Evolutionary conservation across 2,329 filamentous ascomycete genomes (phyloP), one percentile per base, ranked within the genome.

Genomic region (Ascochyta pisi): DNA sequence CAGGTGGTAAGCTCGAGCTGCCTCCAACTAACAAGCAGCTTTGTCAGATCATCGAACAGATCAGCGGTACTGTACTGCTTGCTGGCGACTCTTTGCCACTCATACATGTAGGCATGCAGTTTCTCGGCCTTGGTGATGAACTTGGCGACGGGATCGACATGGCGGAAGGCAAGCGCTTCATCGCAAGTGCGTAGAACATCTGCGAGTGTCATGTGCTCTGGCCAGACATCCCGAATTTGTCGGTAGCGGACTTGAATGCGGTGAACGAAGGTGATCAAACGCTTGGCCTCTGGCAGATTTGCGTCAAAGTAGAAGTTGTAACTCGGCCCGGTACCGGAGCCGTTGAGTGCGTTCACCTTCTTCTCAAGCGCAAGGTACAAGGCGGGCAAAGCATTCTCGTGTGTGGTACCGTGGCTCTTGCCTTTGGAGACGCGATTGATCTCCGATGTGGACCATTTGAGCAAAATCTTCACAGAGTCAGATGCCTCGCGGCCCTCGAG

Each of bases 21-120:
- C 59, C 95, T 86, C 96, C 96, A 99, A 70, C 84, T 86, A 51
- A 98, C 89, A 47, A 97, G 89, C 24, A 91, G 84, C 45, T 86
- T 85, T 0, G 93, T 96, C 12, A 98, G 78, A 40, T 86, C 84
- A 58, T 96, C 89, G 63, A 96, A 92, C 2, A 93, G 79, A 9
- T 82, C 74, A 1, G 84, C 82, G 1, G 89, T 90, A 9, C 86
- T 89, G 73, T 90, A 91, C 34, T 89, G 86, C 60, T 86, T 86
- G 78, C 91, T 96, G 3, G 94, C 93, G 76, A 96, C 93, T 38
- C 89, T 88, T 73, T 99, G 92, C 95, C 95, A 99, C 76, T 98
- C 92, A 61, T 97, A 89, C 44, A 99, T 85, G 62, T 89, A 88
- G 0, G 82, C 83, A 76, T 98, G 91, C 4, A 99, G 82, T 61